Base-by-base conservation (phyloP, 805 yeast species). In the Wickerhamiella lipophila region DNA sequence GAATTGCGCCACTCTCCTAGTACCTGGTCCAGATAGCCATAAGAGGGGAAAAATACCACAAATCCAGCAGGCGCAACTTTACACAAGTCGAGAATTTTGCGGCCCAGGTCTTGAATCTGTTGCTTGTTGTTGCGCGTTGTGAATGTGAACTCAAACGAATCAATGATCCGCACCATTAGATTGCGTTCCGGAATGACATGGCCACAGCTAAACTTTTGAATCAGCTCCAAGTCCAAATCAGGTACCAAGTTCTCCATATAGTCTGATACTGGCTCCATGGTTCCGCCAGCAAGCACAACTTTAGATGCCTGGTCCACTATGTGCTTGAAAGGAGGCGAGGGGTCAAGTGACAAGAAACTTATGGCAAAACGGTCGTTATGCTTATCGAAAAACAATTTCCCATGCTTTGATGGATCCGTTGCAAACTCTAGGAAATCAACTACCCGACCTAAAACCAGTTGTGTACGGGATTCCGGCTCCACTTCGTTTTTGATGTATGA, bases 181-280 rank as follows among this genome's bases (percentile, higher is more conserved):
- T 85, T 83, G 3, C 70, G 68, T 30, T 73, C 68, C 0, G 95
- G 94, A 12, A 88, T 82, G 6, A 89, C 76, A 64, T 88, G 97
- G 35, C 83, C 85, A 67, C 96, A 88, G 2, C 79, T 70, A 58
- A 84, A 82, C 25, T 67, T 69, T 22, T 69, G 64, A 7, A 83
- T 70, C 39, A 72, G 55, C 0, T 62, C 58, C 0, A 57, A 49
- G 0, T 64, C 53, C 2, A 81, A 49, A 39, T 75, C 71, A 0
- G 94, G 94, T 45, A 84, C 76, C 32, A 87, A 64, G 53, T 72
- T 75, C n/a, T 76, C 68, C 5, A 73, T 64, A 60, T 79, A 83
- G 54, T 88, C 95, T n/a, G 69, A 59, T 29, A 79, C 69, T 0
- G 96, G 96, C 59, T 83, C 89, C 95, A 87, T 85, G 0, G 97